phyloP scores from a whole-genome alignment of 306 rosid species.

The Quercus agrifolia region DNA sequence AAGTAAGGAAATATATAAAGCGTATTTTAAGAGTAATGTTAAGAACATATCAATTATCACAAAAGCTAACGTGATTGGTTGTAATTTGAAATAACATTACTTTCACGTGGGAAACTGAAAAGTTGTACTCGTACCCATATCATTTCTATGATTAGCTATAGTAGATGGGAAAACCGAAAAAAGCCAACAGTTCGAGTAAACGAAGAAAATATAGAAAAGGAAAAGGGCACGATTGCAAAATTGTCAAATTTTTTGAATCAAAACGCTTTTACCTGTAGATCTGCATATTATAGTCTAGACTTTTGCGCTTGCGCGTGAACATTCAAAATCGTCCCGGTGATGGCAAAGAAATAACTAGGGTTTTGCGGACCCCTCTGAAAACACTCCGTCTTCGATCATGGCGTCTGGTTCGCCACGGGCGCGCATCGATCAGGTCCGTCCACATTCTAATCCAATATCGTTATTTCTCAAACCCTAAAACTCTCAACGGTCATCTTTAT shows the following conservation, averaged over 20 bases:
- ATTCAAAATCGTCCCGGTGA: conserved; percentile 14
- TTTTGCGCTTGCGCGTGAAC: conserved; percentile 10
- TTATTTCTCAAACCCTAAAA: conserved; percentile 23
- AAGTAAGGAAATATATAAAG: no score
- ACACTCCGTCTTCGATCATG: conserved; percentile 44
- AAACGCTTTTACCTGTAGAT: neutral
- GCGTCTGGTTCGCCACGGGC: conserved; percentile 62
- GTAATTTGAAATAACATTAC: no score
- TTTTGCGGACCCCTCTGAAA: conserved; percentile 2
- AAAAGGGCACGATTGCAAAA: neutral
- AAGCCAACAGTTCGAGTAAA: no score
- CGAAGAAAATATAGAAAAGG: neutral
- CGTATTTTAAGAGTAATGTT: no score
- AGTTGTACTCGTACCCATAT: no score
- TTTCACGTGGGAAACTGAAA: no score
- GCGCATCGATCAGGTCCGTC: conserved; percentile 73
- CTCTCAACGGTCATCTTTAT: neutral
- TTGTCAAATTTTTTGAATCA: neutral
- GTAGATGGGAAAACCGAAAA: no score
- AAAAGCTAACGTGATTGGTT: rapidly evolving
- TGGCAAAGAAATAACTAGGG: conserved; percentile 3
- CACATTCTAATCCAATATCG: neutral
- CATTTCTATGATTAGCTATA: no score
- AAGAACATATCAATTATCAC: no score
- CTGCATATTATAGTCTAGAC: neutral